phyloP scores from a whole-genome alignment of 2,329 filamentous ascomycete genomes.

The Phoma herbarum region DNA sequence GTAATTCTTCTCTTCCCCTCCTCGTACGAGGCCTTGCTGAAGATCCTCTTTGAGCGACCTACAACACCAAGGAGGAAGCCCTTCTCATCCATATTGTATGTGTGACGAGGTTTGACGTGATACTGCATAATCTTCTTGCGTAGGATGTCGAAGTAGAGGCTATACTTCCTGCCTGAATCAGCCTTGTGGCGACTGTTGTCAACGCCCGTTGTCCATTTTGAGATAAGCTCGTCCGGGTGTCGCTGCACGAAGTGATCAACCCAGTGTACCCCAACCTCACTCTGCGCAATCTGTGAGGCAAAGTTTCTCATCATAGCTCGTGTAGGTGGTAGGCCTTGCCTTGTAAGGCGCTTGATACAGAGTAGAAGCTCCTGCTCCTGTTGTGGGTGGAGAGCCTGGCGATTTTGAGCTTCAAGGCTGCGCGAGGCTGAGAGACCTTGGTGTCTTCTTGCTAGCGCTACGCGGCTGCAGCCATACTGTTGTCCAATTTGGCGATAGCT shows the following conservation, averaged over 20 bases:
- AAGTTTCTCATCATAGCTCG: conserved; percentile 19
- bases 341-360: conserved; percentile 27
- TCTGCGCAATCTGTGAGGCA: conserved; percentile 20
- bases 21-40: neutral
- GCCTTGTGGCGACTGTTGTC: conserved; percentile 29
- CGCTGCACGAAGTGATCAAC: conserved; percentile 25
- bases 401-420: neutral
- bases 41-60: neutral
- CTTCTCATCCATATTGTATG: neutral
- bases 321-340: conserved; percentile 26
- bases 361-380: conserved; percentile 26
- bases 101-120: neutral
- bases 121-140: neutral
- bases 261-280: conserved; percentile 23
- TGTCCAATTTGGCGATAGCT: neutral
- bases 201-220: conserved; percentile 24
- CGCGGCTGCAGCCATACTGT: neutral
- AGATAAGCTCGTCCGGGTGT: conserved; percentile 19
- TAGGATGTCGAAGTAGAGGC: neutral
- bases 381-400: too few relatives aligned
- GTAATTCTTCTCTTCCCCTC: too few relatives aligned
- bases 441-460: neutral
- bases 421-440: neutral
- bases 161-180: neutral
- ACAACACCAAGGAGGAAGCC: neutral